These are phyloP conservation scores for Mimosa pudica DNA, from an alignment of 306 rosid genomes.

Conservation along the genomic window DNA sequence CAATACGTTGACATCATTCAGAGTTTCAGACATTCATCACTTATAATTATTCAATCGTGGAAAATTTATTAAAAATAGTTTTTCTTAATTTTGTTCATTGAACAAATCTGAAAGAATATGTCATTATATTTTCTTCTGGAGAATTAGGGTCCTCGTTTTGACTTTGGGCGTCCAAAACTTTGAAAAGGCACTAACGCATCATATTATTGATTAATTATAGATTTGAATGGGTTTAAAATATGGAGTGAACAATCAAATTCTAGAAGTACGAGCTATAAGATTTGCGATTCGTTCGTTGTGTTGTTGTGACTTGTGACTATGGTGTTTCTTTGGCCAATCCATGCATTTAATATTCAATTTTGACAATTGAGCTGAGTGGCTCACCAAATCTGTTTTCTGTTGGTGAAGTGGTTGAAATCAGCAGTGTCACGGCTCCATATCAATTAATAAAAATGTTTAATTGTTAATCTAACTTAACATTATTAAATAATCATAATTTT, in stretches of 20 bases:
- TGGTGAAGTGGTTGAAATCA: conserved; percentile 37
- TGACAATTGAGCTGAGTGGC: conserved; percentile 38
- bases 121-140: background rate
- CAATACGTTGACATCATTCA: background rate
- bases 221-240: conserved; percentile 3
- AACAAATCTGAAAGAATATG: background rate
- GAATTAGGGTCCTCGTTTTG: background rate
- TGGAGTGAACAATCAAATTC: conserved; percentile 9
- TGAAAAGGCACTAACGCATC: conserved; percentile 23
- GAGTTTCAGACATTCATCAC: background rate
- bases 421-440: background rate
- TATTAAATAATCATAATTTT: no score
- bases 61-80: background rate
- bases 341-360: background rate
- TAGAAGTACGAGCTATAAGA: conserved; percentile 5
- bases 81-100: background rate
- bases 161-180: conserved; percentile 29
- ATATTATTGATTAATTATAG: background rate
- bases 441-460: background rate
- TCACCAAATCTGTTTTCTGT: conserved; percentile 42
- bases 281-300: conserved; percentile 11
- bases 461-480: no score
- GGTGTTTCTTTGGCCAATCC: conserved; percentile 15
- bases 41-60: background rate
- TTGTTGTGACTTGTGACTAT: conserved; percentile 17